Base-by-base conservation (phyloP, 2,329 filamentous ascomycete species). In the Phaeosphaeria sp. region DNA sequence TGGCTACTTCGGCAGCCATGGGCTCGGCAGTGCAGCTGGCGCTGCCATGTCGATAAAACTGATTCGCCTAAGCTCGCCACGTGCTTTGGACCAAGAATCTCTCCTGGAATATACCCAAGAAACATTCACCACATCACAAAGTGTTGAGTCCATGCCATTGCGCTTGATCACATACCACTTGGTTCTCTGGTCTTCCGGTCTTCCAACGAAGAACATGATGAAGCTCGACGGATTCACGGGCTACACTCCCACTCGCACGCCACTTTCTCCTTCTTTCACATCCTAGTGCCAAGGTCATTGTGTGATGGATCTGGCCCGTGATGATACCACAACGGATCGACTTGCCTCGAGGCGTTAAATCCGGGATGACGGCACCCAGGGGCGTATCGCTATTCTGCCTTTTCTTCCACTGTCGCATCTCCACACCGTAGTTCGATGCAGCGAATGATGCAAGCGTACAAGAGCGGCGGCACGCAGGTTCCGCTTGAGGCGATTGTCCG, bases 1-100 rank as follows among this genome's bases (percentile, higher is more conserved):
- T 20, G 20, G 23, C 10, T 21, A 9, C 41, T 20, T 44, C 20
- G 2, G 17, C 25, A 41, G 18, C 42, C 43, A 46, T 36, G 18
- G 13, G 22, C 49, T 57, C 44, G 49, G 51, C 39, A 36, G 42
- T 33, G 46, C 7, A 36, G 55, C 55, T 50, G 33, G 23, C 39
- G 51, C 20, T 25, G 51, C 50, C 42, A 33, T 54, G 60, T 64
- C 62, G 55, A 64, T 59, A 63, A 62, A 50, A 18, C 27, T 39
- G 15, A 22, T 50, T 63, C 57, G 62, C 57, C 51, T 63, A 42
- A 42, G 42, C 48, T 47, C 46, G 46, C 62, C 60, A 64, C 55
- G 57, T 64, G 55, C 54, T 30, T 20, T 15, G 23, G 33, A 22
- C 27, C 42, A 21, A 44, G 42, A 15, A 41, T 52, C 25, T 33